A percentile compares a stretch with the other conserved stretches of the same genome.
Evolutionary conservation across 2,329 filamentous ascomycete genomes (phyloP).

Genomic region (Trichoderma guizhouense): DNA sequence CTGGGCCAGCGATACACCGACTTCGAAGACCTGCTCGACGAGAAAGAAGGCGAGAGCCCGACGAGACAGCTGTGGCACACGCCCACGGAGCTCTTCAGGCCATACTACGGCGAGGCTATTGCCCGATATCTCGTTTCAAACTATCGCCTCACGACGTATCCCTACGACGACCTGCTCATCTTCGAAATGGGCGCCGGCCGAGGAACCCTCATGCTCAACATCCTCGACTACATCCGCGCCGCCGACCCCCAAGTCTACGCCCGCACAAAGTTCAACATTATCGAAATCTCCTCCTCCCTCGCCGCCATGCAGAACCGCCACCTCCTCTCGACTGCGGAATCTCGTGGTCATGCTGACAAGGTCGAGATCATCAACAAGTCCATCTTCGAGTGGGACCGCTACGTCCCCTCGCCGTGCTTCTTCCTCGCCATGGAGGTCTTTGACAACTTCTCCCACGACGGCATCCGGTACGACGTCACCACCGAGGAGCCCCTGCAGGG

Average conservation of each 20-base stretch:
- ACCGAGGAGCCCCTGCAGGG: conserved; percentile 85
- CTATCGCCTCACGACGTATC: conserved; percentile 90
- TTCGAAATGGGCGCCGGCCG: conserved; percentile 99
- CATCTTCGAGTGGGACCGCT: conserved; percentile 89
- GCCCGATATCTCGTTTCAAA: conserved; percentile 95
- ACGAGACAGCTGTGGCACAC: conserved; percentile 97
- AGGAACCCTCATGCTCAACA: conserved; percentile 96
- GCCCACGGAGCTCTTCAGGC: conserved; percentile 92
- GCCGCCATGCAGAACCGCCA: conserved; percentile 74
- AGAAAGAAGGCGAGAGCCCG: conserved; percentile 59
- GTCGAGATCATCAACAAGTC: conserved; percentile 94
- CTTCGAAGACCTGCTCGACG: conserved; percentile 87
- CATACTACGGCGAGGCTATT: conserved; percentile 95
- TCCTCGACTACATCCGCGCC: conserved; percentile 91
- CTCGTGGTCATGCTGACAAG: conserved; percentile 73
- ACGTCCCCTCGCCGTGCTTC: conserved; percentile 91
- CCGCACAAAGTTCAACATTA: conserved; percentile 89
- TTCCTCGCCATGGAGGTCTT: conserved; percentile 98
- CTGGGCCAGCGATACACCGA: conserved; percentile 78
- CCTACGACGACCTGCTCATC: conserved; percentile 94
- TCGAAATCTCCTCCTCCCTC: conserved; percentile 85
- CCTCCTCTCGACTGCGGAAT: conserved; percentile 62
- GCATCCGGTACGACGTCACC: conserved; percentile 80
- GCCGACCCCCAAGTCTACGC: conserved; percentile 89
- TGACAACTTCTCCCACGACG: conserved; percentile 96